phyloP scores from a whole-genome alignment of 495 filamentous ascomycete genomes.

The Hyaloscypha hepaticicola region DNA sequence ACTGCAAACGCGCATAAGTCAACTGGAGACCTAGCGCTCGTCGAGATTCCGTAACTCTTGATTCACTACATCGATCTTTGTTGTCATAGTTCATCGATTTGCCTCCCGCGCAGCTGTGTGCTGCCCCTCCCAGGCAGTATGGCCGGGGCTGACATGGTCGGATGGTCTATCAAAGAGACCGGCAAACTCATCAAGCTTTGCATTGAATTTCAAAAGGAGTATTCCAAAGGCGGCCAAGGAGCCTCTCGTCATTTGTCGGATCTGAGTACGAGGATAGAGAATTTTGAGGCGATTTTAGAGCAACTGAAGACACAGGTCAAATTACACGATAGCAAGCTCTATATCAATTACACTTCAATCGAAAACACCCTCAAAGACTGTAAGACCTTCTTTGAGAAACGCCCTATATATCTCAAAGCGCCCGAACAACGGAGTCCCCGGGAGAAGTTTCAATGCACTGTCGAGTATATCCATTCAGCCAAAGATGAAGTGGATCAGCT shows the following conservation, averaged over 20 bases:
- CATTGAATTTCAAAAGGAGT: neutral
- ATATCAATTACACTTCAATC: neutral
- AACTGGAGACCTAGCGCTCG: neutral
- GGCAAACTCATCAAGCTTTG: neutral
- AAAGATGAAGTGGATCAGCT: neutral
- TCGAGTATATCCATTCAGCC: neutral
- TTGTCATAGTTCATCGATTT: neutral
- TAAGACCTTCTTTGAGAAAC: neutral
- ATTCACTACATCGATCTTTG: neutral
- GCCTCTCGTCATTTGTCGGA: slow-evolving; percentile 1
- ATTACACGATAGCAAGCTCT: neutral
- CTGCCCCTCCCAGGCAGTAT: neutral
- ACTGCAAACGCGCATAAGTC: neutral
- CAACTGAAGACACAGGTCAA: neutral
- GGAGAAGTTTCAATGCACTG: neutral
- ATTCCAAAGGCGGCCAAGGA: neutral
- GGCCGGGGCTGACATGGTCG: neutral
- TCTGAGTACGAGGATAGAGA: neutral
- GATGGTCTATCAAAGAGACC: neutral
- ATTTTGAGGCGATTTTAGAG: neutral
- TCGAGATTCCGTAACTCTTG: neutral
- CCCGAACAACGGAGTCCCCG: neutral
- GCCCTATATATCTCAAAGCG: neutral
- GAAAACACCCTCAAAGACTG: neutral
- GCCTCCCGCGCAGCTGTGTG: neutral